A percentile compares a stretch with the other conserved stretches of the same genome.
These are phyloP conservation scores for Albugo laibachii DNA, from an alignment of 352 stramenopile species.

Conservation along the genomic window DNA sequence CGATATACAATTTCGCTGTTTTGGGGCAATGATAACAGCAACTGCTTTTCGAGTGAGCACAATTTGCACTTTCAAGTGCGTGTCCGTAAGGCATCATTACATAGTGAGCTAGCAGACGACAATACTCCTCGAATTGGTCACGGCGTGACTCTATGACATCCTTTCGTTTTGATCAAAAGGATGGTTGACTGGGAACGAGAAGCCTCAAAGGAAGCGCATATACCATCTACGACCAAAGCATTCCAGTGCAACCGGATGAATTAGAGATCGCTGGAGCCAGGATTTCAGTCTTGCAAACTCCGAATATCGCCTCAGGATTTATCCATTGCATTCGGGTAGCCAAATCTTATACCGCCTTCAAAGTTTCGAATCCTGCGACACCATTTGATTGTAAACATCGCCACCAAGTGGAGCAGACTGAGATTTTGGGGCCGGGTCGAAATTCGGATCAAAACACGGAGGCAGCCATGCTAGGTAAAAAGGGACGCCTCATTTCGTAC, in stretches of 20 bases:
- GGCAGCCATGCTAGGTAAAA: too few relatives aligned
- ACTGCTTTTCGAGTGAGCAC: slow-evolving; percentile 10
- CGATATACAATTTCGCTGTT: slow-evolving; percentile 71
- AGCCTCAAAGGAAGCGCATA: slow-evolving; percentile 27
- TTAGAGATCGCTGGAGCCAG: slow-evolving; percentile 29
- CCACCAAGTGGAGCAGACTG: too few relatives aligned
- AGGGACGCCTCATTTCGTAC: too few relatives aligned
- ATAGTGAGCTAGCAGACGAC: slow-evolving; percentile 27
- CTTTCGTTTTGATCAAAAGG: slow-evolving; percentile 21
- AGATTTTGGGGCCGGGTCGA: too few relatives aligned
- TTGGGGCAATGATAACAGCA: slow-evolving; percentile 32
- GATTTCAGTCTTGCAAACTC: slow-evolving; percentile 45
- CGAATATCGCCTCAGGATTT: slow-evolving; percentile 41
- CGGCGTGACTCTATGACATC: slow-evolving; percentile 29
- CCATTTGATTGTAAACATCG: too few relatives aligned
- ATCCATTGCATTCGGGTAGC: slow-evolving; percentile 24
- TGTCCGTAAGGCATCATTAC: slow-evolving; percentile 5
- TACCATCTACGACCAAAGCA: slow-evolving; percentile 68
- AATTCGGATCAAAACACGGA: too few relatives aligned
- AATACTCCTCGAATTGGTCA: slow-evolving; percentile 28
- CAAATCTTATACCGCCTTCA: slow-evolving; percentile 22
- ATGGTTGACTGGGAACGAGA: slow-evolving; percentile 39
- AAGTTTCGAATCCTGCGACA: slow-evolving; percentile 26
- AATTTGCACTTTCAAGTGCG: background rate
- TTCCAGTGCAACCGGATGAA: slow-evolving; percentile 16